Evolutionary conservation across 371 early-diverging fungal genomes (phyloP), one percentile per base, ranked within the genome.

Genomic region (Mucor piriformis): DNA sequence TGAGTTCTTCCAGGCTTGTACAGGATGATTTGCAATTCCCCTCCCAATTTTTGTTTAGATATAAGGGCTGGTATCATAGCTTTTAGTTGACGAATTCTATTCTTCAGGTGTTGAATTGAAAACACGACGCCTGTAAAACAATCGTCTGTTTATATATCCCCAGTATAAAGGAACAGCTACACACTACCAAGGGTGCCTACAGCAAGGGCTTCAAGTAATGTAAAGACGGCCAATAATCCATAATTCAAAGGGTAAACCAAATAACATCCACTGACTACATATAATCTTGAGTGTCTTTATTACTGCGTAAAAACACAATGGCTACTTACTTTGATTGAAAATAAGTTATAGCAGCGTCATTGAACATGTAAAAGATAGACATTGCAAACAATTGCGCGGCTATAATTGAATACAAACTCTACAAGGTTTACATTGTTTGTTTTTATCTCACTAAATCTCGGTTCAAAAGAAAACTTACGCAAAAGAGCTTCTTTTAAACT

Each of bases 341-440:
- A 70, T 76, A 88, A 20, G 50, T 57, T 64, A 74, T 73, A 20
- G 76, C 70, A 40, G 65, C 57, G n/a, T 55, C 63, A 46, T 82
- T 81, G 53, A 83, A 82, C 71, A 89, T 81, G 67, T 88, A 83
- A 15, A 86, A 51, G 10, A 76, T 75, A 6, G 85, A 81, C 29
- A 88, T 64, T 3, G 77, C 70, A 1, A 84, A 64, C 11, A 93
- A 53, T 69, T 92, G 91, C 4, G 63, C 69, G 0, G 86, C 76
- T n/a, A 93, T 73, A 40, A 93, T 91, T 6, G 86, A 81, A 61
- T 91, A 92, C 3, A 73, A 93, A 93, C 44, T 82, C 88, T 77
- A 70, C 62, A 50, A 7, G 2, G 15, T 2, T 29, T 29, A 6
- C 29, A n/a, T n/a, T n/a, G n/a, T n/a, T n/a, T n/a, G n/a, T n/a